These are phyloP conservation scores for Diutina scorzettiae DNA, from an alignment of 1,139 yeast species.

Conservation along the genomic window DNA sequence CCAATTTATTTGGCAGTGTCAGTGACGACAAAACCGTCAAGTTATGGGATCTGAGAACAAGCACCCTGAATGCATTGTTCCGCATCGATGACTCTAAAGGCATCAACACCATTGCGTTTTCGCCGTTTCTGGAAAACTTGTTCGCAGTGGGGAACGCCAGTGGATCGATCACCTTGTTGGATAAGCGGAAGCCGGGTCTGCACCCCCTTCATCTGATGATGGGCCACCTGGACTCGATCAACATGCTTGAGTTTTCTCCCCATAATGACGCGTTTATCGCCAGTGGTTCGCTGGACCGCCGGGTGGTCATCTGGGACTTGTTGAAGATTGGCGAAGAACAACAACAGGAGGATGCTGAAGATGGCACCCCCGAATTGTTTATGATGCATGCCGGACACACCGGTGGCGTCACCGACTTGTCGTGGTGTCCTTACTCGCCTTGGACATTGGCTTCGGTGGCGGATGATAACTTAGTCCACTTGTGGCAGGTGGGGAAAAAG, in stretches of 20 bases:
- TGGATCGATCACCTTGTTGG: conserved; percentile 52
- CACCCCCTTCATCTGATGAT: conserved; percentile 48
- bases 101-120: conserved; percentile 54
- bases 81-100: conserved; percentile 27
- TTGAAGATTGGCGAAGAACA: conserved; percentile 68
- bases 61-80: conserved; percentile 16
- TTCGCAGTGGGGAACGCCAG: conserved; percentile 61
- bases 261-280: conserved; percentile 62
- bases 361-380: conserved; percentile 69
- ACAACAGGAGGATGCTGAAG: conserved; percentile 67
- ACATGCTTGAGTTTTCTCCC: conserved; percentile 61
- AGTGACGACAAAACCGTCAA: conserved; percentile 48
- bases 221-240: conserved; percentile 66
- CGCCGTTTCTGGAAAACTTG: conserved; percentile 46
- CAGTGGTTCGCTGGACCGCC: conserved; percentile 59
- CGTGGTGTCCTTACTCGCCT: conserved; percentile 57
- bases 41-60: conserved; percentile 30
- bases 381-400: conserved; percentile 89
- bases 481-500: conserved; percentile 52
- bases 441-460: conserved; percentile 69
- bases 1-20: conserved; percentile 49
- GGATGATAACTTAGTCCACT: conserved; percentile 66
- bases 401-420: conserved; percentile 59
- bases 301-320: conserved; percentile 67
- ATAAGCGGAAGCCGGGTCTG: conserved; percentile 34